phyloP scores from a whole-genome alignment of 2,329 filamentous ascomycete genomes.

The Arachnopeziza araneosa region DNA sequence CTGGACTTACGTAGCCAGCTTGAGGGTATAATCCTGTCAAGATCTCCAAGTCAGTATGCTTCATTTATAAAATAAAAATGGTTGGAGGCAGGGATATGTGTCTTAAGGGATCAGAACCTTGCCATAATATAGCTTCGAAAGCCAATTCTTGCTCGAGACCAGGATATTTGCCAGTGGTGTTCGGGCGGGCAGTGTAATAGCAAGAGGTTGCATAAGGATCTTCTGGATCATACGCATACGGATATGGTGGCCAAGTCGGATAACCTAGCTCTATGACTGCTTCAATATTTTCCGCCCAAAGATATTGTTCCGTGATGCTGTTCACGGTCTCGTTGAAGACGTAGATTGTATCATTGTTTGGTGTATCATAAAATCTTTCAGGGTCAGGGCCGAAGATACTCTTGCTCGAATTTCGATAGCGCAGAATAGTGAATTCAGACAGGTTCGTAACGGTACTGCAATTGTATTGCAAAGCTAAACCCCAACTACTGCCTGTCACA shows the following conservation, averaged over 20 bases:
- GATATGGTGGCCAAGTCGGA: neutral
- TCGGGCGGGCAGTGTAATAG: neutral
- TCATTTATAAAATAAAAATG: too few species aligned
- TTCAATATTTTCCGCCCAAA: neutral
- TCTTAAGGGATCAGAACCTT: neutral
- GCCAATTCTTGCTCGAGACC: neutral
- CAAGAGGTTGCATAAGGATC: neutral
- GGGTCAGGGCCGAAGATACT: neutral
- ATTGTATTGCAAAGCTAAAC: neutral
- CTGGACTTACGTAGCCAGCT: neutral
- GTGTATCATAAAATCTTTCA: neutral
- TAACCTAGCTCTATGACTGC: neutral
- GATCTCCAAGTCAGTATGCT: too few species aligned
- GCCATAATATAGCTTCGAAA: neutral
- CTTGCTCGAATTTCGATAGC: neutral
- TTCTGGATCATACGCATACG: neutral
- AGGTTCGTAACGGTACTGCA: neutral
- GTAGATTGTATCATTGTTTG: neutral
- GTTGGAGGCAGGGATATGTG: too few species aligned
- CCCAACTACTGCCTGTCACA: neutral
- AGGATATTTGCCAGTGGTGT: neutral
- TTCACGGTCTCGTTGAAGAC: neutral
- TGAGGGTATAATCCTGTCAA: neutral
- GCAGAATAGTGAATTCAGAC: slow-evolving; percentile 1
- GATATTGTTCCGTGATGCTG: neutral